These are phyloP conservation scores for Backusella psychrophila DNA, from an alignment of 192 early-diverging fungal species.

Conservation along the genomic window DNA sequence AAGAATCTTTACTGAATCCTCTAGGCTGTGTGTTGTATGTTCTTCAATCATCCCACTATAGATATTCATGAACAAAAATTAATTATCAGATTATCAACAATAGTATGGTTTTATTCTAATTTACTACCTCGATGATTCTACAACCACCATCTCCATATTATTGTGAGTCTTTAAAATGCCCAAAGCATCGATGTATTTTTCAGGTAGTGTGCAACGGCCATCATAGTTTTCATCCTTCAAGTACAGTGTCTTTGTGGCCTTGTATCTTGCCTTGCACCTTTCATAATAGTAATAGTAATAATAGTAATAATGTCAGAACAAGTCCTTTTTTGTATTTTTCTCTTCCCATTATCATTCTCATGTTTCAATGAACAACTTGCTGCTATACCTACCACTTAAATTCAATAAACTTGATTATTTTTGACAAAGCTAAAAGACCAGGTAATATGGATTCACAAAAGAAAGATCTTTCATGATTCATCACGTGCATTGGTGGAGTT, in stretches of 20 bases:
- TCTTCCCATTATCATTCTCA: background rate
- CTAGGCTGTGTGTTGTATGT: slow-evolving; percentile 8
- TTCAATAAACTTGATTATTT: slow-evolving; percentile 13
- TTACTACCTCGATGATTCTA: slow-evolving; percentile 17
- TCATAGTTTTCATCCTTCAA: slow-evolving; percentile 12
- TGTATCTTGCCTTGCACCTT: slow-evolving; percentile 10
- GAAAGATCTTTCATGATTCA: slow-evolving; percentile 14
- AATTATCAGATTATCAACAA: slow-evolving; percentile 14
- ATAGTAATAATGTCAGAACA: background rate
- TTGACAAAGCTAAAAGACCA: slow-evolving; percentile 9
- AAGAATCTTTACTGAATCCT: slow-evolving; percentile 18
- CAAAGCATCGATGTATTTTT: slow-evolving; percentile 2
- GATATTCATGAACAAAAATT: background rate
- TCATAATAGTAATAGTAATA: background rate
- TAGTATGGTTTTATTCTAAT: slow-evolving; percentile 9
- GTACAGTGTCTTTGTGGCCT: background rate
- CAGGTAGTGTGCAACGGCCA: background rate
- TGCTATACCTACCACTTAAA: slow-evolving; percentile 13
- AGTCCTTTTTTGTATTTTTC: slow-evolving; percentile 13
- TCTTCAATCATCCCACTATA: slow-evolving; percentile 14
- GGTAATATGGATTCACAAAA: slow-evolving; percentile 6
- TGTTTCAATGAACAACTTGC: slow-evolving; percentile 8
- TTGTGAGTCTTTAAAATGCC: slow-evolving; percentile 8
- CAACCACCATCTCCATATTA: slow-evolving; percentile 11
- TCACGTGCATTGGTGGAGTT: slow-evolving; percentile 9